Base-by-base conservation (phyloP, 371 early-diverging fungal genomes). In the Saksenaea oblongispora region DNA sequence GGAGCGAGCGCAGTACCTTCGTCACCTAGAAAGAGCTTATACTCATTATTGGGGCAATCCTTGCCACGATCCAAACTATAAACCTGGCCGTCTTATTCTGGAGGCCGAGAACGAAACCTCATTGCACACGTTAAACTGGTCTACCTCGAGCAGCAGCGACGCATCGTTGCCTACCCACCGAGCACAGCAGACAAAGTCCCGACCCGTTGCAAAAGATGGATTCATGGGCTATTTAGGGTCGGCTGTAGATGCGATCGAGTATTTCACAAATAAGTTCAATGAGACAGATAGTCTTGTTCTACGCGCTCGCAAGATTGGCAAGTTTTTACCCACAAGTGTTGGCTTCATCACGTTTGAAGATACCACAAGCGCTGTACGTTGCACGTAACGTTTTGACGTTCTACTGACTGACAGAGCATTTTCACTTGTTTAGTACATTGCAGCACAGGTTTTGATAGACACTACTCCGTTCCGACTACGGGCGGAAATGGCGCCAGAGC, bases 281-380 rank as follows among this genome's bases (percentile, higher is more conserved):
- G 78, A 82, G 34, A 80, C 86, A 41, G 93, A 94, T 76, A 61
- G 55, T 5, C 64, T 81, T 26, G 87, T 91, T 0, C 63, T 70
- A 10, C 79, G 80, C 42, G 80, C 91, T 59, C 76, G 93, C 15
- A 68, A 77, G 27, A 59, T 78, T 14, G 88, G 87, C 28, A 65
- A 75, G 22, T 84, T 83, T 44, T 66, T 75, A 35, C 84, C 87
- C 10, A 89, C 89, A 8, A 82, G 85, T 54, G 86, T 90, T 7
- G 93, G 89, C 0, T 92, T 93, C 76, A 89, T 93, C 18, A 92
- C 93, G 2, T 92, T 93, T 76, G 90, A 89, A 65, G 87, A 85
- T 41, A 76, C 86, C 41, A 71, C 91, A 60, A 74, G 87, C 24
- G 89, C 88, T 31, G 82, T 82, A 78, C 68, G 79, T 62, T 9